Percentiles rank a stretch among this genome's conserved stretches.
Conservation (phyloP, 495 filamentous ascomycete species). For the Gamarada debralockiae region DNA sequence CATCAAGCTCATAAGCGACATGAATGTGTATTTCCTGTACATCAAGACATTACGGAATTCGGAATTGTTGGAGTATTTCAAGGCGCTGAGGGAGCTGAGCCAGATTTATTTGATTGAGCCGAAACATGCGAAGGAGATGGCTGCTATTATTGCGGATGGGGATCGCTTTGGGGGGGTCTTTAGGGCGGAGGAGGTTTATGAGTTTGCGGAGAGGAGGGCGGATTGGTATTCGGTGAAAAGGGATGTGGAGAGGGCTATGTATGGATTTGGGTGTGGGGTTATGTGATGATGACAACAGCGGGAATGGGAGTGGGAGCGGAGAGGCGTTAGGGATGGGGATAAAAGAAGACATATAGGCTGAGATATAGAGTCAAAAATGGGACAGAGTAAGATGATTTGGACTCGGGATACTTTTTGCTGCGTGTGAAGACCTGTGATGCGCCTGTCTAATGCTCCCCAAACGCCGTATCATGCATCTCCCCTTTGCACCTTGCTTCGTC, state of each 20-base stretch:
- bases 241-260: slow-evolving; percentile 95
- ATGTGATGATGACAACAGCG: too few species aligned
- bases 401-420: neutral
- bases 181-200: slow-evolving; percentile 92
- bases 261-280: slow-evolving; percentile 82
- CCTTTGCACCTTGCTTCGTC: neutral
- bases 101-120: slow-evolving; percentile 95
- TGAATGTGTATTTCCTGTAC: slow-evolving; percentile 89
- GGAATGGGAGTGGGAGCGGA: too few species aligned
- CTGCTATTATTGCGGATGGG: slow-evolving; percentile 87
- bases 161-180: slow-evolving; percentile 90
- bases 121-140: slow-evolving; percentile 88
- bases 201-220: slow-evolving; percentile 89
- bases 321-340: too few species aligned
- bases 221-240: slow-evolving; percentile 90
- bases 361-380: too few species aligned
- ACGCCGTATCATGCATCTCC: neutral
- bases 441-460: neutral
- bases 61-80: slow-evolving; percentile 84
- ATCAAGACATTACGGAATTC: slow-evolving; percentile 75
- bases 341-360: too few species aligned
- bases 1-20: slow-evolving; percentile 90
- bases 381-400: too few species aligned
- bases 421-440: neutral
- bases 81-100: slow-evolving; percentile 82